Conservation (phyloP, 2,329 filamentous ascomycete genomes). For the Cadophora malorum region DNA sequence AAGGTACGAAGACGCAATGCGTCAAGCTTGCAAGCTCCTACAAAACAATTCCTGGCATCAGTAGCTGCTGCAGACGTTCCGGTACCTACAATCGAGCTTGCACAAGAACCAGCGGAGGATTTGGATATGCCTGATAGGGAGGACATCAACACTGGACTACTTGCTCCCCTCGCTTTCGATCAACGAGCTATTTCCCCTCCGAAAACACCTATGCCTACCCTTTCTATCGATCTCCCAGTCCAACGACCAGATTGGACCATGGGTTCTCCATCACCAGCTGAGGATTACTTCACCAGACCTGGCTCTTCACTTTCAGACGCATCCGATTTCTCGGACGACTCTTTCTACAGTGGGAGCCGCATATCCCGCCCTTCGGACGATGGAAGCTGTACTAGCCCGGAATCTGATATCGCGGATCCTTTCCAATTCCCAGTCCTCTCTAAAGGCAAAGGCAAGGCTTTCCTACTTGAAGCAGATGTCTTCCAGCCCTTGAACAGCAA, state of each 20-base stretch:
- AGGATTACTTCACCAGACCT: slow-evolving; percentile 39
- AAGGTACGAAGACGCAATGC: slow-evolving; percentile 43
- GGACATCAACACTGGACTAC: slow-evolving; percentile 32
- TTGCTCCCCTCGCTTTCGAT: slow-evolving; percentile 36
- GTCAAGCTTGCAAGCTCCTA: slow-evolving; percentile 56
- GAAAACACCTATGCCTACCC: slow-evolving; percentile 60
- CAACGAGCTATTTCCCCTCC: slow-evolving; percentile 53
- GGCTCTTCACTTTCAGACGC: slow-evolving; percentile 40
- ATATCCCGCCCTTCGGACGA: slow-evolving; percentile 64
- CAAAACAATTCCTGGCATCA: slow-evolving; percentile 70
- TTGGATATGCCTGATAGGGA: slow-evolving; percentile 39
- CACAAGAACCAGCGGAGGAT: slow-evolving; percentile 48
- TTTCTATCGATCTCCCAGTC: slow-evolving; percentile 26
- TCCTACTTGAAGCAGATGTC: slow-evolving; percentile 21
- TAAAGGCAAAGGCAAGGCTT: slow-evolving; percentile 38
- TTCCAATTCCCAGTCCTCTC: slow-evolving; percentile 39
- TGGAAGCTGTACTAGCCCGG: slow-evolving; percentile 59
- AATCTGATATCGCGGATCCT: slow-evolving; percentile 50
- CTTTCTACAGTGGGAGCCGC: slow-evolving; percentile 61
- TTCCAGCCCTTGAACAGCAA: slow-evolving; percentile 36
- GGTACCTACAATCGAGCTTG: slow-evolving; percentile 68
- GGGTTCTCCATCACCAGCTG: slow-evolving; percentile 30
- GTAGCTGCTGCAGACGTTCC: slow-evolving; percentile 69
- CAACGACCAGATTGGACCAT: slow-evolving; percentile 44
- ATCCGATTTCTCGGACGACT: slow-evolving; percentile 64